Conservation (phyloP, 2,329 filamentous ascomycete genomes). For the Leptoxyphium fumago region DNA sequence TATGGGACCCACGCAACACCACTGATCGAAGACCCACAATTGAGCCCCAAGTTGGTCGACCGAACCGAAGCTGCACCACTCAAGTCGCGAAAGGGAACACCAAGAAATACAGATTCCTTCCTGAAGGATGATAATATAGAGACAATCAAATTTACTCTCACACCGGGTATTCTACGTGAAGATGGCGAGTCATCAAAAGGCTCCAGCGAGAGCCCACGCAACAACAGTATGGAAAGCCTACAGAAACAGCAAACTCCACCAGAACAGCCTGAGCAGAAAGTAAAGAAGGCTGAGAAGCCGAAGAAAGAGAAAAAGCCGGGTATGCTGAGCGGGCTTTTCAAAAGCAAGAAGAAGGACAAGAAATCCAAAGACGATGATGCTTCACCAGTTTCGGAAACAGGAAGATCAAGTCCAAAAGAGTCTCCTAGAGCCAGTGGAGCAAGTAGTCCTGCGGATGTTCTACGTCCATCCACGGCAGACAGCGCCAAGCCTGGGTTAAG, state of each 20-base stretch:
- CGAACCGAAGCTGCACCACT: conserved; percentile 22
- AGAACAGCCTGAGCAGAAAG: conserved; percentile 57
- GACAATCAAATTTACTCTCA: conserved; percentile 93
- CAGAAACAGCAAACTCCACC: conserved; percentile 50
- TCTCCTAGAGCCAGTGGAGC: not conserved
- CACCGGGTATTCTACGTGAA: conserved; percentile 79
- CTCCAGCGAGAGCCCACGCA: conserved; percentile 31
- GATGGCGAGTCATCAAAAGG: conserved; percentile 36
- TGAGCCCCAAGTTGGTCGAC: not conserved
- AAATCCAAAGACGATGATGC: conserved; percentile 37
- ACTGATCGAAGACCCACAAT: conserved; percentile 11
- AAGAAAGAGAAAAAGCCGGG: conserved; percentile 56
- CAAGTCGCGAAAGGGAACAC: conserved; percentile 68
- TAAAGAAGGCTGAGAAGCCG: conserved; percentile 62
- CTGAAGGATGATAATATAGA: conserved; percentile 93
- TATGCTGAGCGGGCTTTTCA: conserved; percentile 57
- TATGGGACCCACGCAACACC: conserved; percentile 6
- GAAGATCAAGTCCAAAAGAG: conserved; percentile 1
- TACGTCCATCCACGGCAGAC: not conserved
- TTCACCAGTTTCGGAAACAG: not conserved
- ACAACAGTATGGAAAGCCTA: conserved; percentile 59
- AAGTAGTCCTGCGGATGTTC: not conserved
- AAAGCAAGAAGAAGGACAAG: conserved; percentile 51
- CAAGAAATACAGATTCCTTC: conserved; percentile 89
- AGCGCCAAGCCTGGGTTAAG: not conserved